These are phyloP conservation scores for Phytophthora crassamura DNA, from an alignment of 352 stramenopile genomes.

Conservation along the genomic window DNA sequence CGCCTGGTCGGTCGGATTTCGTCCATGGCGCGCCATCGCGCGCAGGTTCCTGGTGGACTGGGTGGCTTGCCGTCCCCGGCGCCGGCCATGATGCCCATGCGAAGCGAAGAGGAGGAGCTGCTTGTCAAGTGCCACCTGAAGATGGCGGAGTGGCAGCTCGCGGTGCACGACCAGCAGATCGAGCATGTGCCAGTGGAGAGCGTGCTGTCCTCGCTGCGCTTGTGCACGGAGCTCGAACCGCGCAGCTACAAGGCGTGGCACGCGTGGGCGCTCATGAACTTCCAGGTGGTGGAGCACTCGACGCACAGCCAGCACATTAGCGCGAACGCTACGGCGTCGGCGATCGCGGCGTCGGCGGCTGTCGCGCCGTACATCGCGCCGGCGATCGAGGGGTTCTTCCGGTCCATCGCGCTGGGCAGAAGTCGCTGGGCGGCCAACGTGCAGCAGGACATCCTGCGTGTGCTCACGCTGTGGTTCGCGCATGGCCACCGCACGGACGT, in stretches of 20 bases:
- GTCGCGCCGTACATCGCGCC: constrained; percentile 70
- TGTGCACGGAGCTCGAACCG: constrained; percentile 76
- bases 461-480: constrained; percentile 98
- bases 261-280: constrained; percentile 97
- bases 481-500: constrained; percentile 95
- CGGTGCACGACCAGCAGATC: constrained; percentile 83
- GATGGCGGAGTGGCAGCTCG: constrained; percentile 86
- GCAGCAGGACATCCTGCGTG: constrained; percentile 98
- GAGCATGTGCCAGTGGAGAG: constrained; percentile 73
- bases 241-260: constrained; percentile 94
- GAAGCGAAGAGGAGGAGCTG: constrained; percentile 71
- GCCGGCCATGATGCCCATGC: constrained; percentile 35
- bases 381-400: constrained; percentile 94
- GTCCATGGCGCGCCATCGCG: constrained; percentile 37
- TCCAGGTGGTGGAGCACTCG: constrained; percentile 94
- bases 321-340: constrained; percentile 29
- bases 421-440: constrained; percentile 97
- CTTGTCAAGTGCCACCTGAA: constrained; percentile 88
- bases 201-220: constrained; percentile 71
- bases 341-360: constrained; percentile 26
- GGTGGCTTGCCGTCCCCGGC: constrained; percentile 28
- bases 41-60: constrained; percentile 23
- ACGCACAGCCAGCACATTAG: constrained; percentile 53
- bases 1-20: constrained; percentile 83
- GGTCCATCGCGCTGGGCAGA: constrained; percentile 94